phyloP scores from a whole-genome alignment of 441 rosid genomes.

The Euphorbia celastroides region DNA sequence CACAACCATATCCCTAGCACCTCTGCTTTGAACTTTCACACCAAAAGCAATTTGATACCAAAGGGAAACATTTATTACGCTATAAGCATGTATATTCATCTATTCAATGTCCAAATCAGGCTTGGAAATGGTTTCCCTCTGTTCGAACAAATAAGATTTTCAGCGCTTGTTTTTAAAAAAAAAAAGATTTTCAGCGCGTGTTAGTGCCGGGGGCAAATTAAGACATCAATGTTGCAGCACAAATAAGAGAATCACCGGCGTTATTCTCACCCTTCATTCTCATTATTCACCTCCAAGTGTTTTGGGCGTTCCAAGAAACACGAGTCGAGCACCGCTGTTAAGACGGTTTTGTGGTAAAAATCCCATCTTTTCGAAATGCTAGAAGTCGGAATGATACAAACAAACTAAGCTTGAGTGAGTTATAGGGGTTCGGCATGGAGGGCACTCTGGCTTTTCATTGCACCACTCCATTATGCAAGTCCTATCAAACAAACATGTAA shows the following conservation, averaged over 20 bases:
- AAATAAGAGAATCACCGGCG: background rate
- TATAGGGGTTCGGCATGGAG: conserved; percentile 82
- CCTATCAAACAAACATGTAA: conserved; percentile 31
- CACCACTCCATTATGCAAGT: conserved; percentile 96
- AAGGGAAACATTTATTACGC: background rate
- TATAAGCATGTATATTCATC: background rate
- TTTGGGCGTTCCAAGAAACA: conserved; percentile 11
- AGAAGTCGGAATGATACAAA: conserved; percentile 83
- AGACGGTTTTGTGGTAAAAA: background rate
- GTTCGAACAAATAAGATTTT: background rate
- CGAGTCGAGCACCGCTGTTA: background rate
- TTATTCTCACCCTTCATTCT: conserved; percentile 12
- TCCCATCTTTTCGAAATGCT: conserved; percentile 10
- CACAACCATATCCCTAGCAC: background rate
- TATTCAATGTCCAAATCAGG: background rate
- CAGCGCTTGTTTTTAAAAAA: background rate
- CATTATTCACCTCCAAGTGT: background rate
- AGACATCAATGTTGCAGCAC: background rate
- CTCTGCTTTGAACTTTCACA: background rate
- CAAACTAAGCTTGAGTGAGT: conserved; percentile 84
- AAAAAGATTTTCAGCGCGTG: too few species aligned
- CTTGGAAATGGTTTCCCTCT: background rate
- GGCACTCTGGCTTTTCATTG: conserved; percentile 93
- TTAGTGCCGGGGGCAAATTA: background rate
- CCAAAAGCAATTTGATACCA: background rate